Evolutionary conservation across 202 grass and related monocot genomes (phyloP).

Genomic region (Schoenoplectus triqueter): DNA sequence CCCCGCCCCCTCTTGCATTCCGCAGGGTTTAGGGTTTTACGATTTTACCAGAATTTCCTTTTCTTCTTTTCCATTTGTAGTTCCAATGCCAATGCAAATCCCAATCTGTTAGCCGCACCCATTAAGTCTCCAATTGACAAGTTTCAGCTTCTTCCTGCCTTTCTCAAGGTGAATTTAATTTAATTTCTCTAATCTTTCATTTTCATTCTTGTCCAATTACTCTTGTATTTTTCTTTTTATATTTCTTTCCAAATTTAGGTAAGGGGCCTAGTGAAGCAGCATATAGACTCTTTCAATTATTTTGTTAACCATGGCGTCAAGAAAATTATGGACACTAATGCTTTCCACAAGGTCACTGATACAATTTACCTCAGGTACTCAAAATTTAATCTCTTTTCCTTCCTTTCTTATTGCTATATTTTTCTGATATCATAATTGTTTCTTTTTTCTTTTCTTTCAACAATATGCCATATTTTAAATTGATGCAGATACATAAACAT

Average conservation of each 20-base stretch:
- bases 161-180: conserved; percentile 54
- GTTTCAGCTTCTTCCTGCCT: conserved; percentile 70
- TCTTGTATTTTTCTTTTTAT: background rate
- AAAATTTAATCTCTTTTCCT: background rate
- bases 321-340: conserved; percentile 79
- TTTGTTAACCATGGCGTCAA: conserved; percentile 72
- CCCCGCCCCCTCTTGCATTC: background rate
- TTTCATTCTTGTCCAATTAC: background rate
- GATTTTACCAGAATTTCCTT: background rate
- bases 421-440: conserved; percentile 3
- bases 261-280: conserved; percentile 84
- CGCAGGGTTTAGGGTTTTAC: conserved; percentile 9
- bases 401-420: background rate
- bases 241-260: conserved; percentile 48
- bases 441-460: background rate
- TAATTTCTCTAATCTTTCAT: background rate
- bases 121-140: conserved; percentile 68
- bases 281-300: conserved; percentile 92
- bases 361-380: conserved; percentile 63
- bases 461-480: conserved; percentile 19
- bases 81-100: conserved; percentile 22
- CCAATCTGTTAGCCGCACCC: conserved; percentile 45
- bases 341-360: conserved; percentile 45
- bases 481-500: conserved; percentile 61
- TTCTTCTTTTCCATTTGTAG: conserved; percentile 17